A percentile compares a stretch with the other conserved stretches of the same genome.
phyloP scores from a whole-genome alignment of 352 stramenopile genomes.

The Globisporangium ultimum region DNA sequence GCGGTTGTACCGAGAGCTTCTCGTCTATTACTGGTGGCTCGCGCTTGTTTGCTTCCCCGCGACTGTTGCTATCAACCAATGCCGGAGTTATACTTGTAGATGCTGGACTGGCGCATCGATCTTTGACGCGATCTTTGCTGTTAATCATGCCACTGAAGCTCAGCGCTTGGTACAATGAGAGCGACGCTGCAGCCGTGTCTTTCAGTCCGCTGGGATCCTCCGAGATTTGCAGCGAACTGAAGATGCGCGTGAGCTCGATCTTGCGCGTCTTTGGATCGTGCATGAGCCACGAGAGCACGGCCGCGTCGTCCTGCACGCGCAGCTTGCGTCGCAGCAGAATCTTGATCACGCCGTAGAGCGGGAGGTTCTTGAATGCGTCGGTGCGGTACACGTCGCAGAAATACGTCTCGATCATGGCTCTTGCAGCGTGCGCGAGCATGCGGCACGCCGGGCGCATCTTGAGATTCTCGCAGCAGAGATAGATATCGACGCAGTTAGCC shows the following conservation, averaged over 20 bases:
- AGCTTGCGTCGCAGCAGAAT: constrained; percentile 39
- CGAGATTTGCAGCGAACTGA: constrained; percentile 5
- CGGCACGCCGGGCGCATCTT: constrained; percentile 44
- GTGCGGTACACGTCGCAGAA: constrained; percentile 51
- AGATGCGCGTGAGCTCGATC: constrained; percentile 21
- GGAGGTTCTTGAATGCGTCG: constrained; percentile 55
- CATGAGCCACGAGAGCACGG: constrained; percentile 48
- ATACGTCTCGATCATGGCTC: constrained; percentile 64
- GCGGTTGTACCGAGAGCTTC: constrained; percentile 3
- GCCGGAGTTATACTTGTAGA: no score
- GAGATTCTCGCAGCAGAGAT: constrained; percentile 56
- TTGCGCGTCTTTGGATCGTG: constrained; percentile 37
- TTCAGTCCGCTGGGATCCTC: constrained; percentile 2
- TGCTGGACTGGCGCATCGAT: no score
- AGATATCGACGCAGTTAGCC: constrained; percentile 73
- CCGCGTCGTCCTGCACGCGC: constrained; percentile 25
- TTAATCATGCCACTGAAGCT: constrained; percentile 39
- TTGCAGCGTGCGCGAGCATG: constrained; percentile 47
- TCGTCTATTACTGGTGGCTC: constrained; percentile 7
- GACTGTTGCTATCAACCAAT: no score
- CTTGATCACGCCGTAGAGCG: constrained; percentile 33
- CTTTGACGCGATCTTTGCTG: constrained; percentile 21
- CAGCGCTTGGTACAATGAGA: constrained; percentile 16
- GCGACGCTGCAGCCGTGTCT: constrained; percentile 8
- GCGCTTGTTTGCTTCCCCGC: constrained; percentile 2